Conservation (phyloP, 2,329 filamentous ascomycete species). For the Hypoxylon sp. region DNA sequence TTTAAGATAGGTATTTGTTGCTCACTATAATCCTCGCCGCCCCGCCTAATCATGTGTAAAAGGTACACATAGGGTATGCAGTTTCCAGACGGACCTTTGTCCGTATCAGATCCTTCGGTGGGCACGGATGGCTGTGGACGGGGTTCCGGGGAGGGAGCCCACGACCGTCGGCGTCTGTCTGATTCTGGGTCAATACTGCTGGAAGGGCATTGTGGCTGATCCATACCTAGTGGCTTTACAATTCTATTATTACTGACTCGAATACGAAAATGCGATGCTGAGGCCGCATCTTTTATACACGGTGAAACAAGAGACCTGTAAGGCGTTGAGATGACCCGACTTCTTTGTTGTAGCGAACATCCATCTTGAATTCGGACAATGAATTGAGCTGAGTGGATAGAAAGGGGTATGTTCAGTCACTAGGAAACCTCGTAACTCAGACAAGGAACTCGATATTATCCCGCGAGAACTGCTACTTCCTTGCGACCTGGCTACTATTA, state of each 20-base stretch:
- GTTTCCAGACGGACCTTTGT: not conserved
- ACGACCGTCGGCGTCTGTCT: slow-evolving; percentile 43
- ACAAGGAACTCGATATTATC: slow-evolving; percentile 5
- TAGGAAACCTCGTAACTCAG: slow-evolving; percentile 6
- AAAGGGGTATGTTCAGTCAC: slow-evolving; percentile 7
- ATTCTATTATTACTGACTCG: not conserved
- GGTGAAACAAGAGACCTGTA: not conserved
- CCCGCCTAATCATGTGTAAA: not conserved
- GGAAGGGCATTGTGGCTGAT: not conserved
- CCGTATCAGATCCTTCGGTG: slow-evolving; percentile 2
- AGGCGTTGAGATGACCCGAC: not conserved
- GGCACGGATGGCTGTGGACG: slow-evolving; percentile 32
- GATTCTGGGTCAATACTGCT: slow-evolving; percentile 11
- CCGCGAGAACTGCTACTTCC: not conserved
- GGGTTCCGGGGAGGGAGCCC: slow-evolving; percentile 49
- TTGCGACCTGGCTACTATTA: slow-evolving; percentile 20
- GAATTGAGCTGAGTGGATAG: slow-evolving; percentile 2
- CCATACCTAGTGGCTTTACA: slow-evolving; percentile 3
- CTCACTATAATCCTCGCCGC: not conserved
- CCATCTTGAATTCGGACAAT: slow-evolving; percentile 13
- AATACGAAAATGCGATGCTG: not conserved
- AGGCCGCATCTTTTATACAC: not conserved
- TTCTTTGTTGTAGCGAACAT: slow-evolving; percentile 13
- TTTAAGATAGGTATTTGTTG: not conserved
- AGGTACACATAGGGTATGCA: not conserved